Evolutionary conservation across 2,329 filamentous ascomycete genomes (phyloP).

Genomic region (Ceratocystis alfenasii): DNA sequence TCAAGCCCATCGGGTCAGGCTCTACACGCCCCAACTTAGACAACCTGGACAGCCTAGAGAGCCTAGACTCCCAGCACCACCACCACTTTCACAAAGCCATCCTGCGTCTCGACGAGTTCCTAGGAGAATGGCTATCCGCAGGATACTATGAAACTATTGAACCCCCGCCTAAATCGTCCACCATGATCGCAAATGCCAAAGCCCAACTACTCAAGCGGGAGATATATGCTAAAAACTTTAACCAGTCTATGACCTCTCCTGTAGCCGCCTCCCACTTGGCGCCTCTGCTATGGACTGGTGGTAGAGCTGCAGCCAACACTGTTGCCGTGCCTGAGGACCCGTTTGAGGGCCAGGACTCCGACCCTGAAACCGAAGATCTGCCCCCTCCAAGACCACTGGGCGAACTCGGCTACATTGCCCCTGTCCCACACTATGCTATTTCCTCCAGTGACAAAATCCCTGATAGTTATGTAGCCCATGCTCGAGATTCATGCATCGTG

Average conservation of each 20-base stretch:
- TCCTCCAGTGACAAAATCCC: conserved; percentile 73
- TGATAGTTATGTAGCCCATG: conserved; percentile 77
- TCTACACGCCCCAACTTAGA: conserved; percentile 5
- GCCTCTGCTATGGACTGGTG: conserved; percentile 20
- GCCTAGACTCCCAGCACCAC: conserved; percentile 18
- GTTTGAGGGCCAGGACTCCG: conserved; percentile 18
- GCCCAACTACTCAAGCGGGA: conserved; percentile 69
- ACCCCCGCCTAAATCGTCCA: conserved; percentile 68
- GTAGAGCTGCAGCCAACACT: conserved; percentile 7
- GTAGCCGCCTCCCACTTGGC: conserved; percentile 14
- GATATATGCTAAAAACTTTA: conserved; percentile 45
- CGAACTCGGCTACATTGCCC: conserved; percentile 50
- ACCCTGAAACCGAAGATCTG: conserved; percentile 16
- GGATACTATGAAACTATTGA: conserved; percentile 91
- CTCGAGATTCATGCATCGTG: conserved; percentile 69
- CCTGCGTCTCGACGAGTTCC: conserved; percentile 77
- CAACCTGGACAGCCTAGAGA: neutral
- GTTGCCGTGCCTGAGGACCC: conserved; percentile 19
- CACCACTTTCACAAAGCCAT: conserved; percentile 42
- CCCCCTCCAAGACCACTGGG: conserved; percentile 26
- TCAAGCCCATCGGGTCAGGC: conserved; percentile 21
- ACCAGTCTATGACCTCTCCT: conserved; percentile 21
- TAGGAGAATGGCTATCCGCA: conserved; percentile 90
- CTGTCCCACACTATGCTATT: conserved; percentile 70
- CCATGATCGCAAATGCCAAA: conserved; percentile 85